These are phyloP conservation scores for Chenopodium quinoa DNA, from an alignment of 148 eudicot genomes.

Conservation along the genomic window DNA sequence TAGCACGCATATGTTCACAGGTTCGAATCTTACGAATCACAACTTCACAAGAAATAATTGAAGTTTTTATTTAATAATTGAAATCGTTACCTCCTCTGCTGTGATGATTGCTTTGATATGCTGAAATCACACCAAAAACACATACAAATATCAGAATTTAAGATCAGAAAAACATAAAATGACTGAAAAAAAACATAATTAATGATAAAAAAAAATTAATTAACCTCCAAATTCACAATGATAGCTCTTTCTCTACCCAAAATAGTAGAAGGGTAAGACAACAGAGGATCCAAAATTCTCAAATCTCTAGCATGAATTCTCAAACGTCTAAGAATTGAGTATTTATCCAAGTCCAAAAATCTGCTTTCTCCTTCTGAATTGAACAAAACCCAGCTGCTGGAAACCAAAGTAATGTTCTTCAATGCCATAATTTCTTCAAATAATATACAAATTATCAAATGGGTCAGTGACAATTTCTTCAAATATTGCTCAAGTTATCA, in stretches of 20 bases:
- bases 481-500: too few species aligned
- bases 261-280: conserved; percentile 81
- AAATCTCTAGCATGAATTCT: conserved; percentile 75
- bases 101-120: conserved; percentile 89
- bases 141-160: background rate
- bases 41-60: background rate
- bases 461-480: too few species aligned
- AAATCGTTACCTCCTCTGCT: conserved; percentile 66
- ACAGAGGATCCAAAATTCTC: conserved; percentile 71
- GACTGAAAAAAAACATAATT: background rate
- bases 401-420: conserved; percentile 50
- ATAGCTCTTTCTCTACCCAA: conserved; percentile 76
- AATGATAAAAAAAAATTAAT: background rate
- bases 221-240: conserved; percentile 80
- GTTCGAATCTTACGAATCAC: too few species aligned
- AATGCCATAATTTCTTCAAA: conserved; percentile 2
- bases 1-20: too few species aligned
- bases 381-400: conserved; percentile 57
- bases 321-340: conserved; percentile 57
- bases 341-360: conserved; percentile 66
- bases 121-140: conserved; percentile 36
- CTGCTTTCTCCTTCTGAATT: conserved; percentile 42
- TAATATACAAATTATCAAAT: too few species aligned
- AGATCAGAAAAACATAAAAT: background rate
- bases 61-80: background rate